Evolutionary conservation across 768 basidiomycete genomes (phyloP), one percentile per base, ranked within the genome.

Genomic region (Cantharellus cinnabarinus): DNA sequence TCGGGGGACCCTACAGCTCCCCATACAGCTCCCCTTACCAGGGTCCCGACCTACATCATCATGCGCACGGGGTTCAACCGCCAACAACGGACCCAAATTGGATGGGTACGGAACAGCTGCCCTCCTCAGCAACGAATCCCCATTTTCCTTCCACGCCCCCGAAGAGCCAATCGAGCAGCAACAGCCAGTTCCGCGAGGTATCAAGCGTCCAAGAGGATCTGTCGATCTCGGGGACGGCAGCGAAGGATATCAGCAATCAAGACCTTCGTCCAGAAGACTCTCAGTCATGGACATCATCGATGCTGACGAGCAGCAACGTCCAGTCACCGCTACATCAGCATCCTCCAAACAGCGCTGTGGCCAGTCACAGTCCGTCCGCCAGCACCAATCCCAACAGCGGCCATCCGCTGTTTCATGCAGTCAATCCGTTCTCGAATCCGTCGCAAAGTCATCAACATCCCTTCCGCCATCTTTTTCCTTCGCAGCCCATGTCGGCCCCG

Each of bases 121-220:
- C 10, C 29, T 29, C 29, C 10, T 54, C 52, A 54, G 52, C 52
- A 57, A 41, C 41, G 56, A 57, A 39, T 57, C 56, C 56, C 56
- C 56, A 39, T 57, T 57, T 57, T 57, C 56, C 56, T 57, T 57
- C 56, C 56, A 57, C 56, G 38, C 56, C 56, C 56, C 56, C 38
- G 56, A 39, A 5, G 42, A 37, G 38, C 39, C 5, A 5, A 5
- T 35, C 5, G 56, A 57, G 41, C 52, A 10, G 52, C 52, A 10
- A 35, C 52, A 54, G 52, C 56, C 56, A 10, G 35, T 10, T 37
- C 14, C 35, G 7, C 10, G 52, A 10, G 52, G 52, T 1, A 10
- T 10, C 52, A 37, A 54, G 52, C 52, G 52, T 37, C 35, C 7
- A 54, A 7, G 35, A 29, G 10, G 10, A 29, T 48, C 44, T 29